A percentile compares a stretch with the other conserved stretches of the same genome.
These are phyloP conservation scores for Oenanthe javanica DNA, from an alignment of 140 eudicot species.

Conservation along the genomic window DNA sequence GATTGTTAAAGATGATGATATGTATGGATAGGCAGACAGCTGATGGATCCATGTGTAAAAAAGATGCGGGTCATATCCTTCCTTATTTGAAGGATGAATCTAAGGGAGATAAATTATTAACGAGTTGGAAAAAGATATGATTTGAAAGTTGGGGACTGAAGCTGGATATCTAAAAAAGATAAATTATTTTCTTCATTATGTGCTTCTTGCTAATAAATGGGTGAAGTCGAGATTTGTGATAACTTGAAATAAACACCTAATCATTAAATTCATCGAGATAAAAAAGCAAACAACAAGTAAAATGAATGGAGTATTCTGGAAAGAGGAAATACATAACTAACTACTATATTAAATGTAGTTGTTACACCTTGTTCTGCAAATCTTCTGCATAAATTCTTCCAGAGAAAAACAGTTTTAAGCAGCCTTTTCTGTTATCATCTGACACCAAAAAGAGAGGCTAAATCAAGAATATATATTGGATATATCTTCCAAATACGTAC, in stretches of 20 bases:
- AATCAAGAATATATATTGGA: not conserved
- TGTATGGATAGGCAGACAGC: too few relatives aligned
- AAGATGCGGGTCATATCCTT: conserved; percentile 13
- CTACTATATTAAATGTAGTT: not conserved
- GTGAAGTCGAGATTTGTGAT: too few relatives aligned
- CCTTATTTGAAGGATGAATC: conserved; percentile 20
- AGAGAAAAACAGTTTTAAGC: conserved; percentile 43
- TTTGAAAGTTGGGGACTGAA: not conserved
- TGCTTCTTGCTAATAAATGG: too few relatives aligned
- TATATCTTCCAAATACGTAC: not conserved
- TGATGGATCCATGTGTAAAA: not conserved
- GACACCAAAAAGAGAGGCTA: conserved; percentile 19
- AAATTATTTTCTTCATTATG: too few relatives aligned
- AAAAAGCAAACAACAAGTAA: too few relatives aligned
- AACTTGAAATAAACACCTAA: too few relatives aligned
- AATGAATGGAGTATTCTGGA: too few relatives aligned
- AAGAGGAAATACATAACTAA: not conserved
- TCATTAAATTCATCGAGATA: too few relatives aligned
- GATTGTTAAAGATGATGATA: too few relatives aligned
- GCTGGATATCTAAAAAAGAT: not conserved
- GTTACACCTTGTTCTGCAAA: conserved; percentile 18
- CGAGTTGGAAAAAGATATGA: not conserved
- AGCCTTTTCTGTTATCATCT: conserved; percentile 47
- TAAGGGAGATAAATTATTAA: not conserved
- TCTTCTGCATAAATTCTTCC: conserved; percentile 31